Base-by-base conservation (phyloP, 768 basidiomycete genomes). In the Lentinula raphanica region DNA sequence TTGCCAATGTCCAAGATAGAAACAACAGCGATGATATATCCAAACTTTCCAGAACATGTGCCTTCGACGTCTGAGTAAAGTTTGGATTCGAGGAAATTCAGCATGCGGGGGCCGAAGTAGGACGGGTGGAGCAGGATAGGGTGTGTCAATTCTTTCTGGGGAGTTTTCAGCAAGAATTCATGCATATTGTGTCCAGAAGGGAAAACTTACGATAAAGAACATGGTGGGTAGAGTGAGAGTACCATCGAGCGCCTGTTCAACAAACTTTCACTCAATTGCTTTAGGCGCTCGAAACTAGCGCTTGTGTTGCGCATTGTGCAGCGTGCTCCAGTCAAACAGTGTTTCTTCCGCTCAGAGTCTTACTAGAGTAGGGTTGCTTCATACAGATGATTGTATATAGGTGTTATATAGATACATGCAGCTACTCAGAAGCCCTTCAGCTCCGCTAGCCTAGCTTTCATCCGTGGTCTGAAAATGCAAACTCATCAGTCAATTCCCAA, bases 51-150 rank as follows among this genome's bases (percentile, higher is more conserved):
- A 40, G 90, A 92, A 69, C 96, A 98, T 51, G 95, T 97, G 27
- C 97, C 97, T 69, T 99, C 96, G 60, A 98, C 95, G 69, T 97
- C 94, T 15, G 92, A 85, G 67, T 97, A 94, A 28, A 98, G 83
- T 71, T 97, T 96, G 54, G 87, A 87, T 71, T 93, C 87, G 55
- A 99, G 84, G 74, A 93, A 95, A 63, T 90, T 88, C 59, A 92
- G 84, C 86, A 98, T 94, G 62, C 92, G 88, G 9, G 96, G 92
- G 7, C 95, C 95, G 69, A 99, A 99, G 73, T 97, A 99, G 17
- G 96, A 98, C 25, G 97, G 97, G 69, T 98, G 96, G 25, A 99
- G 82, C 36, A 95, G 85, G 68, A 98, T 97, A 4, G 94, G 96
- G 70, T 98, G 94, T n/a, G 91, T 92, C 8, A 99, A 82, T 70